phyloP scores from a whole-genome alignment of 1,284 basidiomycete species.

The Rhodotorula sp. region DNA sequence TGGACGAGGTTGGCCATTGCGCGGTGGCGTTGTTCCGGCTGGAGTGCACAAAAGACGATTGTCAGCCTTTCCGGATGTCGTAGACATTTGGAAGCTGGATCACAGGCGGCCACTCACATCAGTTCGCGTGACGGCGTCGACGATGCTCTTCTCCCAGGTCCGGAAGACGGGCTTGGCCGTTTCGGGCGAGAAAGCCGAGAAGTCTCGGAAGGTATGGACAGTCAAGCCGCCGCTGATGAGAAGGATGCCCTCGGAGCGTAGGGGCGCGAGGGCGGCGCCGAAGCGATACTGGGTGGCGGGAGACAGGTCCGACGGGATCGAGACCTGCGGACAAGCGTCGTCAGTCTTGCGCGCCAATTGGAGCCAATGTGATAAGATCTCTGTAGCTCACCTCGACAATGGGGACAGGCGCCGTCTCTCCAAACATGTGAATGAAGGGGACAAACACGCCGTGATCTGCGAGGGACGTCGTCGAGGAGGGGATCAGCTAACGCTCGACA shows the following conservation, averaged over 20 bases:
- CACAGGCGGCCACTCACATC: constrained; percentile 53
- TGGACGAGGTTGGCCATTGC: constrained; percentile 57
- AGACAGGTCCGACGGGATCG: constrained; percentile 62
- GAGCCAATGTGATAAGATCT: no score
- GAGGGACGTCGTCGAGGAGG: no score
- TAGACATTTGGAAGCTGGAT: neutral
- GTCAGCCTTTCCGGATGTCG: neutral
- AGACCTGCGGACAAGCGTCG: constrained; percentile 54
- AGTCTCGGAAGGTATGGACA: constrained; percentile 64
- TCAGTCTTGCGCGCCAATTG: constrained; percentile 49
- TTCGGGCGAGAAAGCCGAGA: constrained; percentile 56
- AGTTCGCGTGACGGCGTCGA: constrained; percentile 56
- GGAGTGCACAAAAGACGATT: neutral
- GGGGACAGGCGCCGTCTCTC: constrained; percentile 52
- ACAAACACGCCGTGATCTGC: constrained; percentile 57
- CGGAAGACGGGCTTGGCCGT: constrained; percentile 53
- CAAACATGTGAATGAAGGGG: constrained; percentile 73
- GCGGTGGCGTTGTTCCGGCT: constrained; percentile 53
- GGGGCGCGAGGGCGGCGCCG: constrained; percentile 61
- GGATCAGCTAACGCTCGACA: neutral
- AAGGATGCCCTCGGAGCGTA: constrained; percentile 65
- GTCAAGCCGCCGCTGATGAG: constrained; percentile 67
- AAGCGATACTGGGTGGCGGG: constrained; percentile 64
- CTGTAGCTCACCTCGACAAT: constrained; percentile 24
- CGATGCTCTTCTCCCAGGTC: constrained; percentile 61